A percentile compares a stretch with the other conserved stretches of the same genome.
Evolutionary conservation across 805 yeast species (phyloP).

Genomic region (Saccharomycopsis schoenii): DNA sequence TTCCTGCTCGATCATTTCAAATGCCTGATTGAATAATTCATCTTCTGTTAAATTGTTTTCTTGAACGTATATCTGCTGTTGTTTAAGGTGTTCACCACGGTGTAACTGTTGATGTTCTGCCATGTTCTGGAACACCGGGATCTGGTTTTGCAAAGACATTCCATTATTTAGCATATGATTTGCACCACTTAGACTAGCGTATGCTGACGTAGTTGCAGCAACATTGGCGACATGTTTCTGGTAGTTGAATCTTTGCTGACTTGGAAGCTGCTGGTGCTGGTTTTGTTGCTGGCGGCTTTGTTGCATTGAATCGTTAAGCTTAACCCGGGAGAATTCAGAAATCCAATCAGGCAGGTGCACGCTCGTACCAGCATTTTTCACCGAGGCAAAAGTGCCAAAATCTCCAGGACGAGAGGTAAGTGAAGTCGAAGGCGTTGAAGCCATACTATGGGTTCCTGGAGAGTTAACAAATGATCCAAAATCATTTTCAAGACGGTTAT

Average conservation of each 20-base stretch:
- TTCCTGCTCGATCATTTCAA: conserved; percentile 23
- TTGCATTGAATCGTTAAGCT: neutral
- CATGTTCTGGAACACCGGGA: conserved; percentile 3
- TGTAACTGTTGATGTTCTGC: conserved; percentile 14
- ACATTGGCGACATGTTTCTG: neutral
- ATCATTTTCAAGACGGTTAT: conserved; percentile 8
- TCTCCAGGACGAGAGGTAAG: neutral
- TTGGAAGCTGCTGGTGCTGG: neutral
- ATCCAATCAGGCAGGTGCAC: neutral
- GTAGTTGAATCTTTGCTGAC: neutral
- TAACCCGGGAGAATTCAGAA: neutral
- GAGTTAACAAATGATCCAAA: conserved; percentile 2
- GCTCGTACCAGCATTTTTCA: neutral
- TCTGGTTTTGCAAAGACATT: neutral
- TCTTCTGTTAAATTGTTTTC: conserved; percentile 2
- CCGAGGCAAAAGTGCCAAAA: neutral
- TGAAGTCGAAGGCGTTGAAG: conserved; percentile 2
- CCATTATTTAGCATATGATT: neutral
- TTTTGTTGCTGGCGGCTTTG: neutral
- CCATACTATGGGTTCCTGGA: neutral
- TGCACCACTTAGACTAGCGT: neutral
- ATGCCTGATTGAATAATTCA: conserved; percentile 23
- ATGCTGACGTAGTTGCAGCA: neutral
- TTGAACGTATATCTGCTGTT: conserved; percentile 4
- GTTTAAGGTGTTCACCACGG: conserved; percentile 1